These are phyloP conservation scores for Lasiosphaeriaceae sp. DNA, from an alignment of 495 filamentous ascomycete species.

Conservation along the genomic window DNA sequence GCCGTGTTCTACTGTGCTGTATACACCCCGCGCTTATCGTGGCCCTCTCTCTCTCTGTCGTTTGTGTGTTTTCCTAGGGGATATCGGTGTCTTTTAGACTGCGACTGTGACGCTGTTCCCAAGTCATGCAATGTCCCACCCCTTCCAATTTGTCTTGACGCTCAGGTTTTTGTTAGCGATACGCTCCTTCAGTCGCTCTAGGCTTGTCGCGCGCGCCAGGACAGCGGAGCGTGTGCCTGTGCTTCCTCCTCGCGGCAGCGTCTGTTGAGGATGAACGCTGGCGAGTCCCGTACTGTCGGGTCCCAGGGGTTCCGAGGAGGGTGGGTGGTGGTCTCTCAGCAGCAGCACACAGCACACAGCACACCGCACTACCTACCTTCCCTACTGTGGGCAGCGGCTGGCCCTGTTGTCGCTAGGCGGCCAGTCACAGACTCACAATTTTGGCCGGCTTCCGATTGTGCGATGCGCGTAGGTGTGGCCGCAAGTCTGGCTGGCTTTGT, in stretches of 20 bases:
- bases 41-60: too few species aligned
- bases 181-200: slow-evolving; percentile 5
- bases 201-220: slow-evolving; percentile 27
- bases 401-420: slow-evolving; percentile 15
- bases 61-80: too few species aligned
- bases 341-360: too few species aligned
- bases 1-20: neutral
- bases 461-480: neutral
- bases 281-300: slow-evolving; percentile 26
- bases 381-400: neutral
- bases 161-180: neutral
- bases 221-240: neutral
- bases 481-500: neutral
- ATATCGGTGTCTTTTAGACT: neutral
- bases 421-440: slow-evolving; percentile 18
- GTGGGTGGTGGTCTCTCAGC: too few species aligned
- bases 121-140: slow-evolving; percentile 14
- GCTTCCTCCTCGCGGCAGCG: slow-evolving; percentile 4
- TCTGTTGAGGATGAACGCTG: slow-evolving; percentile 13
- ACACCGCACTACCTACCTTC: too few species aligned
- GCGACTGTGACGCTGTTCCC: slow-evolving; percentile 13
- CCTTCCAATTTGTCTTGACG: slow-evolving; percentile 20
- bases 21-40: neutral
- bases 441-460: neutral
- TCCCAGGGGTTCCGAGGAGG: slow-evolving; percentile 1